Conservation (phyloP, 208 protist species). For the Angomonas desouzai region DNA sequence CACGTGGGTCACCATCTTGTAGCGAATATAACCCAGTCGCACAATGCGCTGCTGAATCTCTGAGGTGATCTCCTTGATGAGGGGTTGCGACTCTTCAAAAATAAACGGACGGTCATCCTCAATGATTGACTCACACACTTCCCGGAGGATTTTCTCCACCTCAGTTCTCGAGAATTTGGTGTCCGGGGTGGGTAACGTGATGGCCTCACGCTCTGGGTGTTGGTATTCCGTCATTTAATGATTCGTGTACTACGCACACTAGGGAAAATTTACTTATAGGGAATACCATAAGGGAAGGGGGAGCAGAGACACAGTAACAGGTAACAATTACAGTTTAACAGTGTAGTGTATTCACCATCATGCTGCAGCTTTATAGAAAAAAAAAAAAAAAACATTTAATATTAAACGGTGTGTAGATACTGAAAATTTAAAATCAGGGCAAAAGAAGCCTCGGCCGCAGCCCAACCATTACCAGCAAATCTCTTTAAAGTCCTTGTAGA, state of each 20-base stretch:
- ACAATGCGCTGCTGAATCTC: slow-evolving; percentile 88
- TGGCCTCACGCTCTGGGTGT: slow-evolving; percentile 35
- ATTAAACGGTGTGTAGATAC: too few relatives aligned
- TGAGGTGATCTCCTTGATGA: slow-evolving; percentile 84
- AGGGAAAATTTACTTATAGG: not conserved
- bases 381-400: slow-evolving; percentile 15
- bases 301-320: not conserved
- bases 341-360: too few relatives aligned
- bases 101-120: slow-evolving; percentile 61
- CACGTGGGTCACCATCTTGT: slow-evolving; percentile 90
- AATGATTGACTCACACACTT: slow-evolving; percentile 75
- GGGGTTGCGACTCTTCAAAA: slow-evolving; percentile 58
- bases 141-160: slow-evolving; percentile 68
- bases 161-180: slow-evolving; percentile 76
- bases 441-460: slow-evolving; percentile 11
- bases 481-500: slow-evolving; percentile 90
- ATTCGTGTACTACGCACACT: not conserved
- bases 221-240: slow-evolving; percentile 45
- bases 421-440: slow-evolving; percentile 1
- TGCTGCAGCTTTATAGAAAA: too few relatives aligned
- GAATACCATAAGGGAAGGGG: not conserved
- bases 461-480: slow-evolving; percentile 67
- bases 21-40: slow-evolving; percentile 85
- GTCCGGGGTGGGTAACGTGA: slow-evolving; percentile 61
- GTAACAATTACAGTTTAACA: too few relatives aligned